Percentiles rank a stretch among this genome's conserved stretches.
Evolutionary conservation across 2,329 filamentous ascomycete genomes (phyloP).

Genomic region (Cladophialophora bantiana): DNA sequence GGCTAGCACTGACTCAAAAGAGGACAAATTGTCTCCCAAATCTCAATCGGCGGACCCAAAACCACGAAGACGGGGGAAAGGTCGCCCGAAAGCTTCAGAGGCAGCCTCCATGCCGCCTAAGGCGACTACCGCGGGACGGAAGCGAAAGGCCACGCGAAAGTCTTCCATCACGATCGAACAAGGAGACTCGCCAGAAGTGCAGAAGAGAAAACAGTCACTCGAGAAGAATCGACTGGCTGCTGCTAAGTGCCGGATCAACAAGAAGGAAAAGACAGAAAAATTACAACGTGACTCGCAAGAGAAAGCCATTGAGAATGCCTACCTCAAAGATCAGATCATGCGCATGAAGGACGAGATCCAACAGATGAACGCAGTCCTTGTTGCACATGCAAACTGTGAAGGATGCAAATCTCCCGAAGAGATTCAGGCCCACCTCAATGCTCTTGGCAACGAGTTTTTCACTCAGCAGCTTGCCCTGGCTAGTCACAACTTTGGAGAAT

Average conservation of each 20-base stretch:
- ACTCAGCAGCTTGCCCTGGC: slow-evolving; percentile 32
- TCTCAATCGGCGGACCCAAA: slow-evolving; percentile 16
- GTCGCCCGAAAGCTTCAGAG: slow-evolving; percentile 24
- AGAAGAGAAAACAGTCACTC: slow-evolving; percentile 41
- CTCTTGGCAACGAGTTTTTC: slow-evolving; percentile 39
- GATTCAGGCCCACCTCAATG: slow-evolving; percentile 38
- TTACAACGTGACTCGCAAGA: slow-evolving; percentile 41
- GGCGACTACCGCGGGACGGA: slow-evolving; percentile 30
- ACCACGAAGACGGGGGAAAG: slow-evolving; percentile 34
- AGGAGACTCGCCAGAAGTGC: slow-evolving; percentile 30
- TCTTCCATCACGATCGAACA: slow-evolving; percentile 25
- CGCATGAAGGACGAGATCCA: slow-evolving; percentile 41
- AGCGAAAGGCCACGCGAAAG: slow-evolving; percentile 37
- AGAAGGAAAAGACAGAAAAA: slow-evolving; percentile 41
- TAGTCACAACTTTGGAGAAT: slow-evolving; percentile 26
- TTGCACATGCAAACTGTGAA: slow-evolving; percentile 40
- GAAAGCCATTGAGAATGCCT: slow-evolving; percentile 40
- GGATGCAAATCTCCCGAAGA: slow-evolving; percentile 41
- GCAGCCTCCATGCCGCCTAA: slow-evolving; percentile 13
- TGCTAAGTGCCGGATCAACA: slow-evolving; percentile 42
- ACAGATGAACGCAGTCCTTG: slow-evolving; percentile 39
- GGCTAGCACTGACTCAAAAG: slow-evolving; percentile 26
- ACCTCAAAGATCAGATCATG: slow-evolving; percentile 42
- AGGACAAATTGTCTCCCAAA: slow-evolving; percentile 35
- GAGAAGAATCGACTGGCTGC: slow-evolving; percentile 42